These are phyloP conservation scores for Karstenula rhodostoma DNA, from an alignment of 2,329 filamentous ascomycete species.

Conservation along the genomic window DNA sequence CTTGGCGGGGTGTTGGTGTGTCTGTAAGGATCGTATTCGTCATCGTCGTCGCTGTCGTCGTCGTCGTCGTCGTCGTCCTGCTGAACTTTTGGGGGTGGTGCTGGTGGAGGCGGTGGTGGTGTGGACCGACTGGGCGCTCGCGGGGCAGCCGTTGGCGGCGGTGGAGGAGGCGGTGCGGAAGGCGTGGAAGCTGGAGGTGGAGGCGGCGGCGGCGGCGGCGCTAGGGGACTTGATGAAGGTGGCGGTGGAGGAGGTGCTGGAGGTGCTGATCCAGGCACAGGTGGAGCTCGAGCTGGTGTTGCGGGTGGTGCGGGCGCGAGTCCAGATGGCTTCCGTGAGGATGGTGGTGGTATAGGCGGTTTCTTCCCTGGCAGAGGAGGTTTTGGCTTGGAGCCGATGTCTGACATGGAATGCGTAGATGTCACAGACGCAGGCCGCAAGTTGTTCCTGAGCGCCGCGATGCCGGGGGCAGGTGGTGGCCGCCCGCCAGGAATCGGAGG, in stretches of 20 bases:
- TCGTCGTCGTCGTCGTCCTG: constrained; percentile 19
- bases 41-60: constrained; percentile 14
- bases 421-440: constrained; percentile 67
- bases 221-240: constrained; percentile 50
- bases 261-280: constrained; percentile 45
- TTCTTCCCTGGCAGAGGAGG: constrained; percentile 85
- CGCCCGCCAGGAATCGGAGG: constrained; percentile 62
- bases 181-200: constrained; percentile 52
- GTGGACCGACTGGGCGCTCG: constrained; percentile 31
- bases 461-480: constrained; percentile 67
- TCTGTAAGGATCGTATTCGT: constrained; percentile 44
- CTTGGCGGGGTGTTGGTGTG: constrained; percentile 61
- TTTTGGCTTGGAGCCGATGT: constrained; percentile 62
- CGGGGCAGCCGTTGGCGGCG: constrained; percentile 45
- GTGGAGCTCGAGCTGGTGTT: constrained; percentile 54
- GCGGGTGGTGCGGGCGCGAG: constrained; percentile 52
- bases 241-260: constrained; percentile 48
- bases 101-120: constrained; percentile 54
- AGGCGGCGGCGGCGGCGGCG: constrained; percentile 53
- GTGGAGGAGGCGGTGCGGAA: constrained; percentile 47
- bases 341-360: constrained; percentile 65
- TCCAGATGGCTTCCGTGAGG: constrained; percentile 65
- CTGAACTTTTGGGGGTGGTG: constrained; percentile 13
- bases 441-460: constrained; percentile 58
- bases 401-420: constrained; percentile 65